Evolutionary conservation across 1,284 basidiomycete species (phyloP).

Genomic region (Tilletia setariae): DNA sequence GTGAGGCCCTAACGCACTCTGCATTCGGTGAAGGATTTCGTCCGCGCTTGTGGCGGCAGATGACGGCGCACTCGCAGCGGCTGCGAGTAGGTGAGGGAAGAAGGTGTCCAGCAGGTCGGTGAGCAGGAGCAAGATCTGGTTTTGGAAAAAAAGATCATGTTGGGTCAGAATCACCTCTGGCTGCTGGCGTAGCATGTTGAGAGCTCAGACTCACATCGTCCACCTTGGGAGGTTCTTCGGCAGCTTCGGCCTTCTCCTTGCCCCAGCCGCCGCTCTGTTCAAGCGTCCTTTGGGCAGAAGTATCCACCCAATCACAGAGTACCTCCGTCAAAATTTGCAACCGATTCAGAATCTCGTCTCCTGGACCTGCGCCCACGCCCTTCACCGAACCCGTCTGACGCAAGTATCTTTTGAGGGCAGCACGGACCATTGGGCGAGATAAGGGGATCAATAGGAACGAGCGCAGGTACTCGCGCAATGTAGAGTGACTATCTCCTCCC

Average conservation of each 20-base stretch:
- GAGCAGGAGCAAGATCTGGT: background rate
- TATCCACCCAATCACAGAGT: background rate
- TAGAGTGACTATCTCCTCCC: background rate
- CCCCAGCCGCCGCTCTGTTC: no score
- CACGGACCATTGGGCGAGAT: background rate
- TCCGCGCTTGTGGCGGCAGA: background rate
- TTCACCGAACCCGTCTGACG: background rate
- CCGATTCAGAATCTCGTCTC: background rate
- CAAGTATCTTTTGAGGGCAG: constrained; percentile 2
- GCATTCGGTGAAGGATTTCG: background rate
- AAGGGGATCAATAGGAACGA: background rate
- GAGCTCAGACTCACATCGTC: constrained; percentile 9
- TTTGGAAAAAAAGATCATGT: no score
- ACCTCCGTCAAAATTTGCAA: background rate
- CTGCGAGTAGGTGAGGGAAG: constrained; percentile 3
- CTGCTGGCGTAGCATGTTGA: no score
- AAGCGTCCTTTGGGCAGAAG: background rate
- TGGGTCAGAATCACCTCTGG: no score
- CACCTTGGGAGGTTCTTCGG: background rate
- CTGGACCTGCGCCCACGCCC: background rate
- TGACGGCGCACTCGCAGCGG: background rate
- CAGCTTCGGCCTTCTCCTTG: no score
- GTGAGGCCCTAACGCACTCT: background rate
- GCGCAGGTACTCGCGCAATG: background rate
- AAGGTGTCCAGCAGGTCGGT: constrained; percentile 15